Evolutionary conservation across 306 rosid species (phyloP).

Genomic region (Citrullus colocynthis): DNA sequence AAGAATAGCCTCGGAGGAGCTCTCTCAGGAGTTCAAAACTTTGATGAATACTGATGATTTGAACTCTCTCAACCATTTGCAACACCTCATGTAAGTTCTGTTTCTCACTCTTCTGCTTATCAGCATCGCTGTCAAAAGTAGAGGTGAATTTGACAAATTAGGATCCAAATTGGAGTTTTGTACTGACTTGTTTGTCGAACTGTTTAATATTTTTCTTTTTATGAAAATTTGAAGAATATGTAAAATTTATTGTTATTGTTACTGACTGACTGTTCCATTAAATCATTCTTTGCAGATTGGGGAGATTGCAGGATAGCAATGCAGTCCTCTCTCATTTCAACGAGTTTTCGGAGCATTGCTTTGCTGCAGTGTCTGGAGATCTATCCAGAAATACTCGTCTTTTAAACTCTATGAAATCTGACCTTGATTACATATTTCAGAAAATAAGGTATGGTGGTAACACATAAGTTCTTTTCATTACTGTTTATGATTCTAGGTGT

Average conservation of each 20-base stretch:
- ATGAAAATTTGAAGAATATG: background rate
- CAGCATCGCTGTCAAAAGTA: background rate
- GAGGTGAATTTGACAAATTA: background rate
- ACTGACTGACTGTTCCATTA: background rate
- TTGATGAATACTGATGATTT: slow-evolving; percentile 50
- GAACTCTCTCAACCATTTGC: slow-evolving; percentile 53
- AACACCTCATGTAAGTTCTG: slow-evolving; percentile 48
- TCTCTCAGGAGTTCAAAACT: slow-evolving; percentile 65
- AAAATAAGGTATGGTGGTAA: slow-evolving; percentile 50
- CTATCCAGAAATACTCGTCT: slow-evolving; percentile 46
- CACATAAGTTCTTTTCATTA: background rate
- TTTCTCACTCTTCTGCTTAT: background rate
- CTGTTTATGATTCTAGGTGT: background rate
- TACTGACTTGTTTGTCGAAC: background rate
- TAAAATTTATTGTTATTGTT: background rate
- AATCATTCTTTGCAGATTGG: slow-evolving; percentile 37
- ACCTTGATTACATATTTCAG: slow-evolving; percentile 78
- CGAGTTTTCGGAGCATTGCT: slow-evolving; percentile 73
- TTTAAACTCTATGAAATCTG: slow-evolving; percentile 65
- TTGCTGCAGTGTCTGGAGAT: slow-evolving; percentile 60
- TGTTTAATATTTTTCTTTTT: background rate
- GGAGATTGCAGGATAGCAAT: slow-evolving; percentile 92
- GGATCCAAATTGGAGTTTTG: background rate
- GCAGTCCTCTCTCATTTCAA: slow-evolving; percentile 83
- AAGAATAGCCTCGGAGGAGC: slow-evolving; percentile 37